phyloP scores from a whole-genome alignment of 768 basidiomycete species.

The Rhizopogon vulgaris region DNA sequence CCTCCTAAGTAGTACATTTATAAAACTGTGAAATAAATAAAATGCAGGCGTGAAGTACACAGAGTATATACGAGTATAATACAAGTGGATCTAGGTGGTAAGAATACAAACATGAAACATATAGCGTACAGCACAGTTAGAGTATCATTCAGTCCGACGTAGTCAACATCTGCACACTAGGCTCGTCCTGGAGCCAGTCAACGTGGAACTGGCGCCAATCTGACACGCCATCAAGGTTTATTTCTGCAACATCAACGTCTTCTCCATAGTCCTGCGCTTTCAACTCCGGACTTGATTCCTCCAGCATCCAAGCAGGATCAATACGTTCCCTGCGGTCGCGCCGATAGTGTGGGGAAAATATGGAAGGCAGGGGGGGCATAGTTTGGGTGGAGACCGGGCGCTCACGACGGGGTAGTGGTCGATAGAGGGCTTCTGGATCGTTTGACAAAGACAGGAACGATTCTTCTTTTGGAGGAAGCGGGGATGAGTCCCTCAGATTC shows the following conservation, averaged over 20 bases:
- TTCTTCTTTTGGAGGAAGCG: constrained; percentile 26
- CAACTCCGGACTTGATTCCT: constrained; percentile 29
- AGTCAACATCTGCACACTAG: constrained; percentile 1
- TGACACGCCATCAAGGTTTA: constrained; percentile 5
- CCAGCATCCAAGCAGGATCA: constrained; percentile 33
- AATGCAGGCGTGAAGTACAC: too few relatives aligned
- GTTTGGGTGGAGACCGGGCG: constrained; percentile 28
- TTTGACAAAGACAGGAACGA: constrained; percentile 38
- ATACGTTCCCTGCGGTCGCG: constrained; percentile 23
- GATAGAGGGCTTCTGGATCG: constrained; percentile 19
- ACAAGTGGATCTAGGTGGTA: not conserved
- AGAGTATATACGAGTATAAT: not conserved
- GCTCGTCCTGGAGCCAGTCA: constrained; percentile 28
- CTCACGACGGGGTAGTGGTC: constrained; percentile 17
- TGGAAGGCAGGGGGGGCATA: constrained; percentile 26
- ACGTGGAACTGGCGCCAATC: constrained; percentile 58
- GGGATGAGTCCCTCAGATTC: constrained; percentile 27
- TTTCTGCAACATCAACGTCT: constrained; percentile 26
- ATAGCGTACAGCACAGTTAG: not conserved
- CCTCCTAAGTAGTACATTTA: not conserved
- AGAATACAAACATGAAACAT: not conserved
- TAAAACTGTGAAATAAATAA: too few relatives aligned
- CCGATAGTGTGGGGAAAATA: constrained; percentile 27
- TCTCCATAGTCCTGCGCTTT: constrained; percentile 21
- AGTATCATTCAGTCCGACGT: not conserved